phyloP scores from a whole-genome alignment of 176 grass and related monocot species.

The Secale cereale region DNA sequence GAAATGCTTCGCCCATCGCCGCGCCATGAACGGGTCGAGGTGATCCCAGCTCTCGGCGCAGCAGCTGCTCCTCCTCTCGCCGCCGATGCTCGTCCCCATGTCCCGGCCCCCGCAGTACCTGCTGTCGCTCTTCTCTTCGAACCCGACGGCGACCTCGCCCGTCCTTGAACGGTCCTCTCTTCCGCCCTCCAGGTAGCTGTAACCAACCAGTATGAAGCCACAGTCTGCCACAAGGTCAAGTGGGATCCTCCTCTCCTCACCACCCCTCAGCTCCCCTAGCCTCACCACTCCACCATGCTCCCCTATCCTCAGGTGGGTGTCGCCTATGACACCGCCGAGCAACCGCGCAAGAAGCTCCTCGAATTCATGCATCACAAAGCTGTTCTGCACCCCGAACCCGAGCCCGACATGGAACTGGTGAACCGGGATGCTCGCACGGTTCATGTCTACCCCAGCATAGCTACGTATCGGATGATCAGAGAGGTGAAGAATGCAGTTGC shows the following conservation, averaged over 20 bases:
- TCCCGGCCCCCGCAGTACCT: slow-evolving; percentile 27
- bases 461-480: slow-evolving; percentile 50
- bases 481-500: slow-evolving; percentile 76
- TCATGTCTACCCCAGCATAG: slow-evolving; percentile 32
- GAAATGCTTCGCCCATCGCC: slow-evolving; percentile 92
- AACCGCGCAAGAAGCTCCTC: slow-evolving; percentile 76
- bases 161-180: slow-evolving; percentile 56
- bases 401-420: slow-evolving; percentile 83
- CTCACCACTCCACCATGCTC: slow-evolving; percentile 57
- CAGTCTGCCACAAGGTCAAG: slow-evolving; percentile 54
- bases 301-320: slow-evolving; percentile 72
- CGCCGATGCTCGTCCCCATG: slow-evolving; percentile 25
- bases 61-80: slow-evolving; percentile 67
- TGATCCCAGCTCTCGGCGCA: slow-evolving; percentile 61
- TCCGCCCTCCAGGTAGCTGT: slow-evolving; percentile 75
- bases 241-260: slow-evolving; percentile 86
- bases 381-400: slow-evolving; percentile 65
- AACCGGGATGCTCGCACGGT: slow-evolving; percentile 39
- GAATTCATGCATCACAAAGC: slow-evolving; percentile 86
- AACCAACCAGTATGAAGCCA: slow-evolving; percentile 59
- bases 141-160: slow-evolving; percentile 53
- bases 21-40: slow-evolving; percentile 82
- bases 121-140: slow-evolving; percentile 50
- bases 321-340: slow-evolving; percentile 69
- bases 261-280: slow-evolving; percentile 76